Percentiles rank a stretch among this genome's conserved stretches.
Conservation (phyloP, 2,329 filamentous ascomycete species). For the Ophiocordyceps unilateralis region DNA sequence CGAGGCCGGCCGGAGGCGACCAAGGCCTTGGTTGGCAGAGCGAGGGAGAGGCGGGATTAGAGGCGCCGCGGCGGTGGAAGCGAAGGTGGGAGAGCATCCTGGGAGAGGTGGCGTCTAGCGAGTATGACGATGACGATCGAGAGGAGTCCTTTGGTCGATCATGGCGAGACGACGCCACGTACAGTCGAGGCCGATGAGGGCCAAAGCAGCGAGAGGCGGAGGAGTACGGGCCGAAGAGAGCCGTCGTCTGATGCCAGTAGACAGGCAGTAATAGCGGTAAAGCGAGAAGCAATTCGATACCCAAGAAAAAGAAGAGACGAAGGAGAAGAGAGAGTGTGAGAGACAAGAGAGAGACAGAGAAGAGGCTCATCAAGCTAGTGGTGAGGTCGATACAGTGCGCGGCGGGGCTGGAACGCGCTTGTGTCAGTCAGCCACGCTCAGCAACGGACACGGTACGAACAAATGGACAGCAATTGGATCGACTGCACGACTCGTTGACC, state of each 20-base stretch:
- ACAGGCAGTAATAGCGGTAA: too few species aligned
- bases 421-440: background rate
- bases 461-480: too few species aligned
- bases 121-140: background rate
- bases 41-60: constrained; percentile 35
- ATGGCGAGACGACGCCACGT: background rate
- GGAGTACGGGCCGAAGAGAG: too few species aligned
- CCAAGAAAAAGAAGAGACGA: background rate
- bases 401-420: background rate
- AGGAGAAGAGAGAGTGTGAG: background rate
- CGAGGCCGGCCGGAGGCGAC: constrained; percentile 19
- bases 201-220: background rate
- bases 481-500: background rate
- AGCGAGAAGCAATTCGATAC: background rate
- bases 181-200: background rate
- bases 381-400: background rate
- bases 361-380: background rate
- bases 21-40: constrained; percentile 26
- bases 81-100: constrained; percentile 36
- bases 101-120: background rate
- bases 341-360: background rate
- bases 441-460: background rate
- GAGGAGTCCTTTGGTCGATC: background rate
- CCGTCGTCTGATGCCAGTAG: too few species aligned
- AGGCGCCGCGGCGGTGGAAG: constrained; percentile 39